Percentiles rank a stretch among this genome's conserved stretches.
Evolutionary conservation across 768 basidiomycete genomes (phyloP).

Genomic region (Boletus vinaceobasis): DNA sequence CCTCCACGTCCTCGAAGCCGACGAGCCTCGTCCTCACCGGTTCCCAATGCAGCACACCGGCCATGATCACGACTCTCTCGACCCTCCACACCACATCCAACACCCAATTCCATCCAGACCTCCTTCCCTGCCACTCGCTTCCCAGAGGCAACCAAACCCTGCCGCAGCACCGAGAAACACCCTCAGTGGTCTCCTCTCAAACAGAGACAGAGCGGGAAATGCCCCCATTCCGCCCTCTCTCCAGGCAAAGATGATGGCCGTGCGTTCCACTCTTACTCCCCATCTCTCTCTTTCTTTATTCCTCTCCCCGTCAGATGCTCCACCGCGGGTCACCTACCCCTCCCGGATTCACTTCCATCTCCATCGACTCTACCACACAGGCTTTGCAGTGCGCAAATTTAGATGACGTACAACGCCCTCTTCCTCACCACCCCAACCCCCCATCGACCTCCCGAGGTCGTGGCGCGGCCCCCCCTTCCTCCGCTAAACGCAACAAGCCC

Average conservation of each 20-base stretch:
- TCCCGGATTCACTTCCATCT: slow-evolving; percentile 23
- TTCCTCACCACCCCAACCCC: slow-evolving; percentile 33
- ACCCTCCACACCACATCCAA: background rate
- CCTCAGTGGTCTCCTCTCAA: slow-evolving; percentile 42
- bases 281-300: slow-evolving; percentile 11
- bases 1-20: slow-evolving; percentile 16
- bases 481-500: slow-evolving; percentile 46
- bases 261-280: slow-evolving; percentile 35
- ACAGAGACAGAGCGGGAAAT: slow-evolving; percentile 37
- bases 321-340: slow-evolving; percentile 35
- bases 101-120: background rate
- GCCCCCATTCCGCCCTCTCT: slow-evolving; percentile 85
- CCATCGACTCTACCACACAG: slow-evolving; percentile 41
- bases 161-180: slow-evolving; percentile 24
- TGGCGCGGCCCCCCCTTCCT: slow-evolving; percentile 36
- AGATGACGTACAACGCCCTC: slow-evolving; percentile 27
- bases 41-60: slow-evolving; percentile 23
- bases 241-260: slow-evolving; percentile 92
- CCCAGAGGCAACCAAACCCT: slow-evolving; percentile 11
- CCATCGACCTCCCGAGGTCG: slow-evolving; percentile 26
- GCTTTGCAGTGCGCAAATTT: slow-evolving; percentile 38
- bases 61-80: slow-evolving; percentile 13
- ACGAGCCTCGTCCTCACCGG: background rate
- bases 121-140: background rate
- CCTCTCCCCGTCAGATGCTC: slow-evolving; percentile 41